Percentiles rank a stretch among this genome's conserved stretches.
These are phyloP conservation scores for Teunomyces kruisii DNA, from an alignment of 805 yeast genomes.

Conservation along the genomic window DNA sequence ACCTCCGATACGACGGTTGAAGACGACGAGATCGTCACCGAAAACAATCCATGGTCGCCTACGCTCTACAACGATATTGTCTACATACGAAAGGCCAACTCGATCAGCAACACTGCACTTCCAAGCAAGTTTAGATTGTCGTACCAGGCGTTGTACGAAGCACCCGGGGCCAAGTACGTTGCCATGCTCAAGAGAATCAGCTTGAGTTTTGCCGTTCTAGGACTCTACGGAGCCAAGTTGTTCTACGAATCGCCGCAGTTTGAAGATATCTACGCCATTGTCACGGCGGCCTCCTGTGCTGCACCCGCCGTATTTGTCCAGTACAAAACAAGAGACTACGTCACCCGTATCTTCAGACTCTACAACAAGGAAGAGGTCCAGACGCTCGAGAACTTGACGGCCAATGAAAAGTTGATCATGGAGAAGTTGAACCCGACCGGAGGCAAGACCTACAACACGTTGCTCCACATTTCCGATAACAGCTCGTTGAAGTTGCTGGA, in stretches of 20 bases:
- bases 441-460: constrained; percentile 58
- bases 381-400: constrained; percentile 57
- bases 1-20: constrained; percentile 35
- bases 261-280: constrained; percentile 47
- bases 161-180: constrained; percentile 62
- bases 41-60: constrained; percentile 48
- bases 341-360: constrained; percentile 66
- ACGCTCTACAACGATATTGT: constrained; percentile 44
- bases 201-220: constrained; percentile 59
- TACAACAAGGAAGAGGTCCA: constrained; percentile 60
- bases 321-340: constrained; percentile 63
- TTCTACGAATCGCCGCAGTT: constrained; percentile 54
- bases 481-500: constrained; percentile 20
- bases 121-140: constrained; percentile 55
- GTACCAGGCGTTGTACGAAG: constrained; percentile 60
- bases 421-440: constrained; percentile 73
- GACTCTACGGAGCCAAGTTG: constrained; percentile 62
- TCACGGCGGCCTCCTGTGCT: constrained; percentile 49
- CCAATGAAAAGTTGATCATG: constrained; percentile 63
- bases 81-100: constrained; percentile 41
- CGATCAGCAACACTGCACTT: constrained; percentile 43
- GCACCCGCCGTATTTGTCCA: constrained; percentile 52
- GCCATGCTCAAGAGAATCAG: constrained; percentile 63
- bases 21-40: constrained; percentile 41
- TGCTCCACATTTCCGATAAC: constrained; percentile 47